These are phyloP conservation scores for Amanita rubescens DNA, from an alignment of 768 basidiomycete genomes.

Conservation along the genomic window DNA sequence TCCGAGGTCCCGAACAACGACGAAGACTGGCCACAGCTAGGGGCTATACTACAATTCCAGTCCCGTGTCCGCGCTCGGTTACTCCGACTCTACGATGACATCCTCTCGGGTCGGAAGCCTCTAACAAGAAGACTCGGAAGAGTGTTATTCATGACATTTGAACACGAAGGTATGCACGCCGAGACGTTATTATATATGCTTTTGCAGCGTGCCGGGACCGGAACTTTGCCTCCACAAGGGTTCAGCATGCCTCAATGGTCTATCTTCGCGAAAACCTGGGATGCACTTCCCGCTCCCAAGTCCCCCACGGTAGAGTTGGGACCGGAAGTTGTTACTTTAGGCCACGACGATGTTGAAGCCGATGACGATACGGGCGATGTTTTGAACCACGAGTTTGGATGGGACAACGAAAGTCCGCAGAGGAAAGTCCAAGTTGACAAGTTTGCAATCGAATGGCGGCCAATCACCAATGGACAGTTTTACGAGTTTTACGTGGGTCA, in stretches of 20 bases:
- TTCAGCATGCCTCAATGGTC: conserved; percentile 72
- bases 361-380: conserved; percentile 47
- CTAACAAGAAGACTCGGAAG: conserved; percentile 65
- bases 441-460: conserved; percentile 80
- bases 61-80: conserved; percentile 72
- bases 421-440: conserved; percentile 49
- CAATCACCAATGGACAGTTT: conserved; percentile 87
- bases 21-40: conserved; percentile 81
- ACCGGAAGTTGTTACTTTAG: conserved; percentile 53
- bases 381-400: conserved; percentile 69
- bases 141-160: conserved; percentile 84
- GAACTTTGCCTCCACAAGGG: conserved; percentile 71
- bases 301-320: conserved; percentile 47
- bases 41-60: conserved; percentile 68
- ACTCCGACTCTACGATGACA: conserved; percentile 60
- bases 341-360: conserved; percentile 77
- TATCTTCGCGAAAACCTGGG: conserved; percentile 41
- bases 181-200: conserved; percentile 98
- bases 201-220: conserved; percentile 68
- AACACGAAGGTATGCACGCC: conserved; percentile 85
- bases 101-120: conserved; percentile 41
- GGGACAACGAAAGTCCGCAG: conserved; percentile 90
- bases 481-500: conserved; percentile 48
- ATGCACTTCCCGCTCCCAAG: conserved; percentile 35
- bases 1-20: conserved; percentile 76